These are phyloP conservation scores for Saitozyma podzolica DNA, from an alignment of 768 basidiomycete species.

Conservation along the genomic window DNA sequence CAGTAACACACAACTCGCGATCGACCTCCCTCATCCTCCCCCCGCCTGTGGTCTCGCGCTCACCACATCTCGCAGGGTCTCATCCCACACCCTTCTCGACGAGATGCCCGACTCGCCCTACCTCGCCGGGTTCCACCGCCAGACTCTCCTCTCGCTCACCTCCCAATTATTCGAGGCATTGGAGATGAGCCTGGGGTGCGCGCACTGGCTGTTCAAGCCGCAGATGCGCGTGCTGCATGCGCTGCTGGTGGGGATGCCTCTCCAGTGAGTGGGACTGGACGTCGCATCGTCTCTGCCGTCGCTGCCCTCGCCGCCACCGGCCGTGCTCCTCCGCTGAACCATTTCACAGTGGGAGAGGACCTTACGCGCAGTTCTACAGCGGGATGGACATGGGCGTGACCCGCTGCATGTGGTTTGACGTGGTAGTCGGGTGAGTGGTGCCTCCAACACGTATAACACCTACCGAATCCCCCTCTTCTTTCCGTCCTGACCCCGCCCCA, in stretches of 20 bases:
- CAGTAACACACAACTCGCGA: too few species aligned
- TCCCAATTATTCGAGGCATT: too few species aligned
- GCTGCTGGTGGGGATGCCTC: constrained; percentile 2
- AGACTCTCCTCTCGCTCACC: too few species aligned
- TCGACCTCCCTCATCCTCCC: too few species aligned
- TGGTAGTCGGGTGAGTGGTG: constrained; percentile 5
- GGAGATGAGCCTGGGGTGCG: constrained; percentile 1
- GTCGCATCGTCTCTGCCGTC: background rate
- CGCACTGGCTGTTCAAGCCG: constrained; percentile 3
- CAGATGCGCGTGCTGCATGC: constrained; percentile 5
- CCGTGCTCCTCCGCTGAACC: too few species aligned
- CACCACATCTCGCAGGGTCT: too few species aligned
- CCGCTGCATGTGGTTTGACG: constrained; percentile 1
- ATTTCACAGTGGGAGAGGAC: too few species aligned
- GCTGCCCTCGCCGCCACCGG: background rate
- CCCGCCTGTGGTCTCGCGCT: background rate
- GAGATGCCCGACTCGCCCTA: too few species aligned
- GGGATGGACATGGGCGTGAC: background rate
- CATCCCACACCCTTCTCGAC: too few species aligned
- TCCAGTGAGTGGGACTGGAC: constrained; percentile 1
- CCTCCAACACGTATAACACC: background rate
- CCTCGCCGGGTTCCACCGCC: too few species aligned
- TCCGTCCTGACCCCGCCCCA: background rate
- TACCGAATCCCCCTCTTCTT: background rate
- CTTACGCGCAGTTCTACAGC: background rate